phyloP scores from a whole-genome alignment of 345 rosid genomes.

The Durio zibethinus region DNA sequence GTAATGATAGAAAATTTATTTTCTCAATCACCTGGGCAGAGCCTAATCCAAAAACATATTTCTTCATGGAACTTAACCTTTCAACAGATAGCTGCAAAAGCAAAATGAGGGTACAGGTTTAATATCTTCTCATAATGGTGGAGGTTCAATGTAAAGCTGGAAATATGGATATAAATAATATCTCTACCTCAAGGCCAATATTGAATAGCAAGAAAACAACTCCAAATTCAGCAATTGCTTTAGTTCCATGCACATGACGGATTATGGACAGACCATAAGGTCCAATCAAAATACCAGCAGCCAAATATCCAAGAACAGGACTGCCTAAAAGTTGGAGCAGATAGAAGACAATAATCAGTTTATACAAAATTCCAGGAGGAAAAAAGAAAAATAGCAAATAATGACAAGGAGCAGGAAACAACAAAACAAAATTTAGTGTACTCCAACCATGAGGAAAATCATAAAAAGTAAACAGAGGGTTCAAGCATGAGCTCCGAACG shows the following conservation, averaged over 20 bases:
- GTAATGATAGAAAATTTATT: conserved; percentile 13
- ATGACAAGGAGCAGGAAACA: neutral
- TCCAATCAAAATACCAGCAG: conserved; percentile 98
- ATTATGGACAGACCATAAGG: conserved; percentile 97
- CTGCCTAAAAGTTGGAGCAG: conserved; percentile 71
- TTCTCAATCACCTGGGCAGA: conserved; percentile 72
- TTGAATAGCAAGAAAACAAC: conserved; percentile 95
- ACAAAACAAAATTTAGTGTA: neutral
- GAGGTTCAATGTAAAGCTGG: conserved; percentile 20
- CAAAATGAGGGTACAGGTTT: conserved; percentile 27
- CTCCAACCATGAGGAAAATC: conserved; percentile 2
- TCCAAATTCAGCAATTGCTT: conserved; percentile 98
- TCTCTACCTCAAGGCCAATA: conserved; percentile 95
- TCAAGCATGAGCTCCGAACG: neutral
- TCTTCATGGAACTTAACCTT: conserved; percentile 99
- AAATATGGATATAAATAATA: conserved; percentile 13
- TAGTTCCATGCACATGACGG: conserved; percentile 95
- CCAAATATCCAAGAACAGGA: conserved; percentile 98
- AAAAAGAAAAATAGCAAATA: neutral
- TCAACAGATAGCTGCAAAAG: conserved; percentile 93
- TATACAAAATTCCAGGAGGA: conserved; percentile 14
- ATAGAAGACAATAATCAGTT: conserved; percentile 26
- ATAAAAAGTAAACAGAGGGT: conserved; percentile 8
- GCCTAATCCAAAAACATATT: conserved; percentile 96
- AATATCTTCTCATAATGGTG: conserved; percentile 18